Conservation (phyloP, 495 filamentous ascomycete species). For the Lasiosphaeriaceae sp. region DNA sequence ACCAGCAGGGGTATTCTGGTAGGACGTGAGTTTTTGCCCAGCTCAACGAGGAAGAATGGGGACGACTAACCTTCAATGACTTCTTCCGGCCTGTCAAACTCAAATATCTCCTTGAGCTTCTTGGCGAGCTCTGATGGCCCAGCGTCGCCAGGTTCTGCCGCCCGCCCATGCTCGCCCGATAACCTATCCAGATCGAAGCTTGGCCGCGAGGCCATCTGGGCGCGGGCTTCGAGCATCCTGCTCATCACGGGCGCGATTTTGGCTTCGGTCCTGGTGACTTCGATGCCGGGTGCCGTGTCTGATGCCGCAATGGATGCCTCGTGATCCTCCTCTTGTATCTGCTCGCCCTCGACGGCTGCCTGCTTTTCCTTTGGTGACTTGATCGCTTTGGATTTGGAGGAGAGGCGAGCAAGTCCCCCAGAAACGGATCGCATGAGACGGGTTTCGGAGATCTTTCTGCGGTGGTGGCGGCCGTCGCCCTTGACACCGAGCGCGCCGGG, state of each 20-base stretch:
- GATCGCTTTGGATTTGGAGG: constrained; percentile 33
- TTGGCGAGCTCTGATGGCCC: constrained; percentile 54
- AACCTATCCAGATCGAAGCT: constrained; percentile 49
- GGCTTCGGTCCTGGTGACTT: constrained; percentile 29
- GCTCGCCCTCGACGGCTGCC: constrained; percentile 12
- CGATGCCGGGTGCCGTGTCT: constrained; percentile 24
- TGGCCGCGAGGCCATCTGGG: constrained; percentile 53
- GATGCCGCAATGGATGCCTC: not conserved
- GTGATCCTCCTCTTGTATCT: constrained; percentile 19
- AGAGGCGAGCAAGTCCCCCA: constrained; percentile 36
- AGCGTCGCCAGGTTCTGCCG: constrained; percentile 30
- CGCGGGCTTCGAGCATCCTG: constrained; percentile 78
- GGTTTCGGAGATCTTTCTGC: constrained; percentile 58
- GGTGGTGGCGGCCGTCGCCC: constrained; percentile 36
- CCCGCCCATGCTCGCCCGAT: constrained; percentile 26
- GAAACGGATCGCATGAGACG: constrained; percentile 57
- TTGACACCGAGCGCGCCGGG: constrained; percentile 19
- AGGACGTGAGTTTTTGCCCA: constrained; percentile 10
- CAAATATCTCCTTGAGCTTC: constrained; percentile 83
- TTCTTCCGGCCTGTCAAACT: constrained; percentile 76
- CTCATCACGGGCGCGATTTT: constrained; percentile 69
- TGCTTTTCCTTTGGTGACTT: constrained; percentile 28
- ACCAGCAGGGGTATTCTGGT: constrained; percentile 88
- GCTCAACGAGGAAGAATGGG: not conserved
- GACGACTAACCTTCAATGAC: constrained; percentile 65